Evolutionary conservation across 2,329 filamentous ascomycete species (phyloP), one percentile per base, ranked within the genome.

Genomic region (Waltergamsia citrina): DNA sequence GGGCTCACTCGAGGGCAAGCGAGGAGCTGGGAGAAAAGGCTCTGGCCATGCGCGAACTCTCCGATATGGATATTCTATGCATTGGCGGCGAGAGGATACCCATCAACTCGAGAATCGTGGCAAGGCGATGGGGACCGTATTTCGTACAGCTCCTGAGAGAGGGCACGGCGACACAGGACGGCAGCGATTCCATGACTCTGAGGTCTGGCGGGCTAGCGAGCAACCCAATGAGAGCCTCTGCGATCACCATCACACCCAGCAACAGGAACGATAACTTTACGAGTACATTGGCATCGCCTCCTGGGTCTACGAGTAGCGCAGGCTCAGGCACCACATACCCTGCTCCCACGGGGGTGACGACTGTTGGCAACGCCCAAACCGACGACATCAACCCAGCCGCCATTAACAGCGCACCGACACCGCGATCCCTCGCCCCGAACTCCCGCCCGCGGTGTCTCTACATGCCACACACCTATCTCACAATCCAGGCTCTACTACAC

Each of bases 41-140:
- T 1, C 64, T 94, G 41, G 71, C 71, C 2, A 66, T 94, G 52
- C 76, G 78, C n/a, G 92, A 96, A 56, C 65, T 98, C 36, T 74
- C 86, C 3, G 92, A 98, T 48, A 98, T 98, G 92, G 92, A 96
- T 50, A 85, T 98, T 38, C 68, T 96, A 19, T 92, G 90, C 34
- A 80, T 94, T 27, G 83, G 84, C 15, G 90, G 90, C 16, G 90
- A 95, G 53, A 77, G 88, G 14, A 86, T 96, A 44, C 86, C 92
- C 0, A 84, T 95, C 44, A 98, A 94, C 56, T 96, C 92, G 6
- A 78, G 87, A 37, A 74, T 98, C 12, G 71, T 96, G 12, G 81
- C 84, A 8, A 75, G 86, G 19, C 71, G 92, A 51, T 98, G 92
- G 92, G 92, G 92, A 0, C 86, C 87, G 1, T 95, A 94, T 53